Evolutionary conservation across 805 yeast genomes (phyloP).

Genomic region (Komagataella mondaviorum): DNA sequence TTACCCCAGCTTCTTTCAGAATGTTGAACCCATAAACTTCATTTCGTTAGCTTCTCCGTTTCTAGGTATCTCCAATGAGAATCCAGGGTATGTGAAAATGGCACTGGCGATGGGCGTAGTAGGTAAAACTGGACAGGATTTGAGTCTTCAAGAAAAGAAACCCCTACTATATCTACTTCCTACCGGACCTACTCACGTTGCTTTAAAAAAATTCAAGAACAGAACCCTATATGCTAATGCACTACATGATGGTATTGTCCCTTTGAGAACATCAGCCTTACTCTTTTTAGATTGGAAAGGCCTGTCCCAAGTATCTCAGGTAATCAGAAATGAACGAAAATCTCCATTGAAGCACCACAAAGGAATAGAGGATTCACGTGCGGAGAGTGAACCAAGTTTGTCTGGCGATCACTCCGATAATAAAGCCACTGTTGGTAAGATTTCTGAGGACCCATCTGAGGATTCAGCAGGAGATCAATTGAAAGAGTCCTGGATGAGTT

Average conservation of each 20-base stretch:
- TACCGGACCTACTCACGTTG: slow-evolving; percentile 52
- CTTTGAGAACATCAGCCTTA: slow-evolving; percentile 79
- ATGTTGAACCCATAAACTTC: slow-evolving; percentile 62
- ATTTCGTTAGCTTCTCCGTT: slow-evolving; percentile 80
- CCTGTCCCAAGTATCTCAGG: slow-evolving; percentile 33
- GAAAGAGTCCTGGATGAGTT: slow-evolving; percentile 8
- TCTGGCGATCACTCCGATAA: not conserved
- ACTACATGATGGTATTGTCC: slow-evolving; percentile 91
- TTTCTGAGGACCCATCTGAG: slow-evolving; percentile 14
- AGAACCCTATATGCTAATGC: slow-evolving; percentile 85
- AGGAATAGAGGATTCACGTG: slow-evolving; percentile 1
- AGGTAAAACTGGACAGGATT: slow-evolving; percentile 89
- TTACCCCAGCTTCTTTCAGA: slow-evolving; percentile 57
- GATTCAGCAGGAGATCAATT: slow-evolving; percentile 1
- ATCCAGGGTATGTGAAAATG: slow-evolving; percentile 72
- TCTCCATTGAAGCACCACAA: not conserved
- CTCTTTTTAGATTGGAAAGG: slow-evolving; percentile 81
- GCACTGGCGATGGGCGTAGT: slow-evolving; percentile 80
- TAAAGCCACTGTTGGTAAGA: slow-evolving; percentile 11
- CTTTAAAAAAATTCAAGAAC: slow-evolving; percentile 48
- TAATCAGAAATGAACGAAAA: slow-evolving; percentile 8
- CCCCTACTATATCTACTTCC: slow-evolving; percentile 73
- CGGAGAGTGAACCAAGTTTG: not conserved
- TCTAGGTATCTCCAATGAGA: slow-evolving; percentile 78
- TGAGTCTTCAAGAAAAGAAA: slow-evolving; percentile 44